Base-by-base conservation (phyloP, 768 basidiomycete genomes). In the Rhodotorula toruloides region DNA sequence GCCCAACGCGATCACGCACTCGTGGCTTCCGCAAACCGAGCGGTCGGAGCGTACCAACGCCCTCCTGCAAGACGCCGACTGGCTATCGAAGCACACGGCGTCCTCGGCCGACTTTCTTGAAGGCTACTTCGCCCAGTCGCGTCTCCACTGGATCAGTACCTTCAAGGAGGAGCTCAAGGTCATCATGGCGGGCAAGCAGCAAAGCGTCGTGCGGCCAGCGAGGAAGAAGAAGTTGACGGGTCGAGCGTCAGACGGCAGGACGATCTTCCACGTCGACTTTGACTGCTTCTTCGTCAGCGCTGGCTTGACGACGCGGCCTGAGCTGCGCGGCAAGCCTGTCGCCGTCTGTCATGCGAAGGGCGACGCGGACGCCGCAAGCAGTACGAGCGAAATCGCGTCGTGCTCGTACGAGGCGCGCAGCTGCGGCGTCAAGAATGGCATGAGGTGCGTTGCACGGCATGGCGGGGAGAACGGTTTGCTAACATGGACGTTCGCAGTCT, bases 261-360 rank as follows among this genome's bases (percentile, higher is more conserved):
- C 81, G 47, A 80, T 80, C 40, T 81, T 80, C 5, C 79, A 78
- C 65, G 78, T 80, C 34, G 79, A 81, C 27, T 97, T 98, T 70
- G 96, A 99, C 74, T 91, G 87, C 69, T 98, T 97, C 81, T 99
- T 99, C 75, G 93, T 97, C 17, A 86, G 89, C 2, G 94, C 87
- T n/a, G 90, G 91, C 0, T 34, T 73, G 14, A 81, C 89, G 4
- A 84, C 82, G 63, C 81, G 91, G 3, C 90, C 91, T 0, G 83
- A 94, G 65, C 78, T 96, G 50, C 84, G 84, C 58, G 91, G 92
- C 2, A 90, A 88, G 76, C 90, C 96, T 0, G 86, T 88, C 14
- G 92, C 94, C 0, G 96, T 99, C 1, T 99, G 96, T 74, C 96
- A 99, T 78, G 91, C 92, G 74, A 87, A 87, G 0, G 78, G 76